Evolutionary conservation across 768 basidiomycete genomes (phyloP), one percentile per base, ranked within the genome.

Genomic region (Phylloporus scabripes): DNA sequence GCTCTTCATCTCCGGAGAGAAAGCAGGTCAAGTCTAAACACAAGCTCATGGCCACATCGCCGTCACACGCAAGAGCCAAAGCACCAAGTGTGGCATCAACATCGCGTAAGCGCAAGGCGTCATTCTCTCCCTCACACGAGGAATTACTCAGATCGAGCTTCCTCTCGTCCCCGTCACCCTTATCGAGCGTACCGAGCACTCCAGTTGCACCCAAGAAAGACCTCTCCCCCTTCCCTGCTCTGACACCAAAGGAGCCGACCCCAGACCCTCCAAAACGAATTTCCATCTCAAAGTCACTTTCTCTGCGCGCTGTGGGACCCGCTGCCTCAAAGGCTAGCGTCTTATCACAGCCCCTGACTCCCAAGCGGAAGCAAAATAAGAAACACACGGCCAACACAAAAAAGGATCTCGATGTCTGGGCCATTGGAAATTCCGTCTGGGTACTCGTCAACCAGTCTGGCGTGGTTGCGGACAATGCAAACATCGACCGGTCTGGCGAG

Each of bases 381-480:
- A 56, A 55, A 38, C 15, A 28, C 43, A 49, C 37, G 11, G 3
- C 24, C 10, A 29, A 17, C 5, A 14, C 15, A 32, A 50, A 49
- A 14, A 36, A 41, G 17, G 43, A 32, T 23, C 24, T 2, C 8
- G 47, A 56, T 28, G 9, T 20, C 3, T 66, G 59, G 60, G 54
- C 56, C 9, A 54, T 74, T 43, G 75, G 71, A 31, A 60, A 64
- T 49, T 68, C 72, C 31, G 76, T 80, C 4, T 83, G 80, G 80
- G 73, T 83, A 8, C 68, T 78, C 1, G 60, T 84, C 46, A 70
- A 79, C 44, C 64, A 68, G 15, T 60, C 54, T 5, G 73, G 71
- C 14, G 51, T 60, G 10, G 60, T 75, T 14, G 67, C 64, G 7
- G 65, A 70, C 33, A 64, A 59, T n/a, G 20, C 59, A 18, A 65